These are phyloP conservation scores for Hyphodiscus hymeniophilus DNA, from an alignment of 495 filamentous ascomycete genomes.

Conservation along the genomic window DNA sequence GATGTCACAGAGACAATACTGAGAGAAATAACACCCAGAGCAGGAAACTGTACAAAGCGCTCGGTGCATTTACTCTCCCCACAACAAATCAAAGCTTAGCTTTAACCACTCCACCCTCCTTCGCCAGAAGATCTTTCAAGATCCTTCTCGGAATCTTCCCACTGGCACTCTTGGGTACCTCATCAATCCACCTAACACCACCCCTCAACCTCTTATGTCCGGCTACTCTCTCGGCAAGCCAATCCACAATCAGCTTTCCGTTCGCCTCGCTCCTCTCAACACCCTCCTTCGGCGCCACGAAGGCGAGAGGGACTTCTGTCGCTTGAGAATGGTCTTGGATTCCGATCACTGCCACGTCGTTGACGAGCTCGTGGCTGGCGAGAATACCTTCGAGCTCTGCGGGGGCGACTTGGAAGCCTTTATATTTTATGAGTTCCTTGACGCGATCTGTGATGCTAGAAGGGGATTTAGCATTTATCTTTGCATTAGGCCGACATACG, in stretches of 20 bases:
- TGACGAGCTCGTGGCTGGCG: constrained; percentile 56
- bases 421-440: constrained; percentile 64
- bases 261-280: constrained; percentile 39
- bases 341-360: constrained; percentile 56
- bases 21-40: too few species aligned
- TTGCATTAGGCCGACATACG: too few species aligned
- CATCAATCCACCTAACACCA: constrained; percentile 70
- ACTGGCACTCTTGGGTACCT: constrained; percentile 73
- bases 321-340: constrained; percentile 57
- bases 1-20: too few species aligned
- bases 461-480: too few species aligned
- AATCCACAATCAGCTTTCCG: constrained; percentile 49
- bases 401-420: constrained; percentile 68
- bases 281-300: constrained; percentile 52
- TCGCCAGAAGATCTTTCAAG: constrained; percentile 27
- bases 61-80: too few species aligned
- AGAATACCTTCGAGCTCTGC: constrained; percentile 69
- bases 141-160: constrained; percentile 82
- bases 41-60: too few species aligned
- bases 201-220: constrained; percentile 71
- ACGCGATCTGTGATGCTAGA: constrained; percentile 61
- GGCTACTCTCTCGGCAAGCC: constrained; percentile 45
- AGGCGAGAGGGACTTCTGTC: constrained; percentile 77
- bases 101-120: constrained; percentile 9
- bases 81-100: constrained; percentile 10